Base-by-base conservation (phyloP, 2,329 filamentous ascomycete genomes). In the Diaporthe australafricana region DNA sequence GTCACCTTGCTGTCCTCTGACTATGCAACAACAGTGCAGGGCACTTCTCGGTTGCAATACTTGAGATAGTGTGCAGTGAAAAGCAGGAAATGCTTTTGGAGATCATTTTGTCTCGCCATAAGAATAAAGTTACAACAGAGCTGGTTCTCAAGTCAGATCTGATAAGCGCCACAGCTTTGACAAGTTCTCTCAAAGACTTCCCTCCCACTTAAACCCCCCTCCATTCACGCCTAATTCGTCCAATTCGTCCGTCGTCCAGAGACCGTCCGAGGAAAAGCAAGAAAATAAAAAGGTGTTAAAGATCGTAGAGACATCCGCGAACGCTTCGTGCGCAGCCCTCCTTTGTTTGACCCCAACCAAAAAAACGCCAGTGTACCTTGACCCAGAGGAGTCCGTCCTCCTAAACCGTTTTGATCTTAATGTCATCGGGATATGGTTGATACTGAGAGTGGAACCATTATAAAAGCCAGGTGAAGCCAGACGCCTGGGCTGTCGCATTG, bases 351-450 rank as follows among this genome's bases (percentile, higher is more conserved):
- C 25, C 63, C 55, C 11, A 60, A 62, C 42, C 62, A 52, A 68
- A 62, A 48, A 53, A 73, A 72, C 70, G 70, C 72, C 65, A 55
- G 45, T 72, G 53, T 72, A 62, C 70, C 50, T 62, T 42, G 53
- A 45, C 52, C 40, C 45, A 35, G 35, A 53, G 53, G 48, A 69
- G 55, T 47, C 35, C 53, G 20, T 50, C 38, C 52, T n/a, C 40
- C 16, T 27, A 56, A 72, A 35, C 35, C 72, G 22, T 73, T 73
- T 72, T 73, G 52, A 60, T 62, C 45, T 27, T 68, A 27, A 53
- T 67, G 50, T 67, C 70, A 47, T 60, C 62, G 6, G 40, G 20
- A 47, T 32, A 68, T 42, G 22, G 48, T 70, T 69, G 52, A 73
- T 60, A 48, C 56, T 62, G n/a, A 52, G 68, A 53, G 42, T 53